Evolutionary conservation across 345 rosid species (phyloP).

Genomic region (Sonneratia alba): DNA sequence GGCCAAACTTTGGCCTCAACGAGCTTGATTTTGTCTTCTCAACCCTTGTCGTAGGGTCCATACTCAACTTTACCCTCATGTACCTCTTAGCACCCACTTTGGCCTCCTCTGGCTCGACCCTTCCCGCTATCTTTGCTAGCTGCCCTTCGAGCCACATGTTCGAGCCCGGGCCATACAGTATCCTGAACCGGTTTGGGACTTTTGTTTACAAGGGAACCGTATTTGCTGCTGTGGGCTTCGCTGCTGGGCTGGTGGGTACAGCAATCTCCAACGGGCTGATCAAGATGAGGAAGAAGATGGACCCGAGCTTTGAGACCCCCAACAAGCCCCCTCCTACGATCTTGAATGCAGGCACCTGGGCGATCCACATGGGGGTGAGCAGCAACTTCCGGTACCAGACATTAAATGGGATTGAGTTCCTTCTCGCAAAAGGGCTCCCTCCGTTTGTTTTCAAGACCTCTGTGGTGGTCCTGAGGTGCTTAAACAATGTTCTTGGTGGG

Average conservation of each 20-base stretch:
- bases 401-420: slow-evolving; percentile 69
- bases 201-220: slow-evolving; percentile 70
- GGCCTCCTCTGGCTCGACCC: slow-evolving; percentile 23
- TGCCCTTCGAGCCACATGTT: slow-evolving; percentile 94
- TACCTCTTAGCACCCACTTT: slow-evolving; percentile 79
- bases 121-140: slow-evolving; percentile 65
- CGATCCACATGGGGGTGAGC: slow-evolving; percentile 83
- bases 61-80: slow-evolving; percentile 85
- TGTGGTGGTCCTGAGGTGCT: slow-evolving; percentile 69
- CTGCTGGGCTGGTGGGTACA: slow-evolving; percentile 89
- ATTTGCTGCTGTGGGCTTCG: slow-evolving; percentile 82
- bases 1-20: slow-evolving; percentile 88
- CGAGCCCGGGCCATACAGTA: slow-evolving; percentile 52
- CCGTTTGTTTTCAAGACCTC: slow-evolving; percentile 66
- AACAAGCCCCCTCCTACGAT: slow-evolving; percentile 86
- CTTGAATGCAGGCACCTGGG: slow-evolving; percentile 84
- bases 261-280: slow-evolving; percentile 75
- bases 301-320: slow-evolving; percentile 75
- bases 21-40: slow-evolving; percentile 97
- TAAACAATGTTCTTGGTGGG: slow-evolving; percentile 81
- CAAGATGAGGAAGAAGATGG: slow-evolving; percentile 88
- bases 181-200: slow-evolving; percentile 59
- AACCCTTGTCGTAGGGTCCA: slow-evolving; percentile 75
- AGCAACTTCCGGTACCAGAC: slow-evolving; percentile 91
- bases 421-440: slow-evolving; percentile 52